Percentiles rank a stretch among this genome's conserved stretches.
These are phyloP conservation scores for Naganishia vishniacii DNA, from an alignment of 768 basidiomycete species.

Conservation along the genomic window DNA sequence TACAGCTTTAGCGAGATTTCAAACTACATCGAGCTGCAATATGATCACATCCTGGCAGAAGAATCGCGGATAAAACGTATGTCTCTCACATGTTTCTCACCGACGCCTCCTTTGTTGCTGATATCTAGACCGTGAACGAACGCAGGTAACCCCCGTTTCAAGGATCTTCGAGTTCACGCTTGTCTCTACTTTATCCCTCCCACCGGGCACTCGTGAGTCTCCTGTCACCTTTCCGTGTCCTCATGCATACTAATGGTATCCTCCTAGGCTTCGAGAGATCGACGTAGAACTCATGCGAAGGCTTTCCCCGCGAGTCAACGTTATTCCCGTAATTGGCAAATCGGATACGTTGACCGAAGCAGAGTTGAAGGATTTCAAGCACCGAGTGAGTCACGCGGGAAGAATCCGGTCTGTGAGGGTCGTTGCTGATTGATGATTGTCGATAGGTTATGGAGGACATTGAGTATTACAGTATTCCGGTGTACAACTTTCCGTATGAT, in stretches of 20 bases:
- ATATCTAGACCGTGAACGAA: background rate
- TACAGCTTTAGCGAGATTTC: conserved; percentile 92
- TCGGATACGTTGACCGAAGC: conserved; percentile 89
- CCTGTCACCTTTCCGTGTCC: conserved; percentile 15
- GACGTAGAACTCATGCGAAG: conserved; percentile 99
- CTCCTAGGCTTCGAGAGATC: conserved; percentile 72
- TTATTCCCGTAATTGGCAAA: conserved; percentile 95
- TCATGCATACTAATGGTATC: background rate
- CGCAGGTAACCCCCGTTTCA: conserved; percentile 60
- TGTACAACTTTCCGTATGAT: conserved; percentile 99
- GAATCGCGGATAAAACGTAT: conserved; percentile 93
- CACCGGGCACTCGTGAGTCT: conserved; percentile 86
- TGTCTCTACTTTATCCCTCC: conserved; percentile 97
- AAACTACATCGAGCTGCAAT: conserved; percentile 93
- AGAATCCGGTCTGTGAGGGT: background rate
- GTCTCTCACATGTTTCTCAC: background rate
- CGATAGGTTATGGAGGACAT: conserved; percentile 97
- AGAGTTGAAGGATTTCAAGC: conserved; percentile 93
- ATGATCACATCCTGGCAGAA: conserved; percentile 96
- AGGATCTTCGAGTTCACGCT: conserved; percentile 94
- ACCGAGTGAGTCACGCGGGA: conserved; percentile 59
- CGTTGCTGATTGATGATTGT: background rate
- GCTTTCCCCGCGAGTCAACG: conserved; percentile 93
- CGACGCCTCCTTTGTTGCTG: too few species aligned
- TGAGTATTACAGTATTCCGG: conserved; percentile 93